Evolutionary conservation across 2,329 filamentous ascomycete species (phyloP).

Genomic region (Paecilomyces niveus): DNA sequence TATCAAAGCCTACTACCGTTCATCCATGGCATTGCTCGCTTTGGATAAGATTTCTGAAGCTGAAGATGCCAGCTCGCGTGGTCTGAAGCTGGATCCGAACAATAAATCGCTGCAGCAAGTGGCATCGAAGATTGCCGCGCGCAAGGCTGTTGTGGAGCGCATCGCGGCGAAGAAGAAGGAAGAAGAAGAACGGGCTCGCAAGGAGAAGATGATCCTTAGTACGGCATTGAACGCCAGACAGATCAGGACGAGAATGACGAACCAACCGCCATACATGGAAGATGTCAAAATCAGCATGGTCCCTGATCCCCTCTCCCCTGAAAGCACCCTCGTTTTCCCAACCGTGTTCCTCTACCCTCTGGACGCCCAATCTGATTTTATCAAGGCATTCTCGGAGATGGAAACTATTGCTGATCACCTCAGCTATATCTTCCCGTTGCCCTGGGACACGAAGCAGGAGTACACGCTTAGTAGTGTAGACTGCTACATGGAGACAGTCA

Average conservation of each 20-base stretch:
- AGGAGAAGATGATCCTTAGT: slow-evolving; percentile 55
- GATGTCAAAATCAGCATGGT: slow-evolving; percentile 66
- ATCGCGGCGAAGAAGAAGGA: slow-evolving; percentile 49
- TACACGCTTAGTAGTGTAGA: slow-evolving; percentile 65
- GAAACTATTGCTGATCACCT: slow-evolving; percentile 72
- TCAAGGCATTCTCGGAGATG: slow-evolving; percentile 77
- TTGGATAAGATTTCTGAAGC: slow-evolving; percentile 76
- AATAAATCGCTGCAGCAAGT: slow-evolving; percentile 63
- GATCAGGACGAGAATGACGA: slow-evolving; percentile 61
- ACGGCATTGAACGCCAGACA: slow-evolving; percentile 62
- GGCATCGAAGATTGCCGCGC: slow-evolving; percentile 55
- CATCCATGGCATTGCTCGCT: slow-evolving; percentile 66
- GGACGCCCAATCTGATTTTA: slow-evolving; percentile 76
- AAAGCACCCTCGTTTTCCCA: slow-evolving; percentile 67
- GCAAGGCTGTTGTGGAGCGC: slow-evolving; percentile 50
- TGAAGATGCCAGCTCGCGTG: slow-evolving; percentile 67
- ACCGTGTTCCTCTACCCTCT: slow-evolving; percentile 78
- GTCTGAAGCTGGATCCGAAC: slow-evolving; percentile 61
- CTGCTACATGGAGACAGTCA: slow-evolving; percentile 78
- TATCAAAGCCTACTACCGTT: slow-evolving; percentile 87
- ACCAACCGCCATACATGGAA: slow-evolving; percentile 75
- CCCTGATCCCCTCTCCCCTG: slow-evolving; percentile 65
- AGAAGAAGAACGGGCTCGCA: slow-evolving; percentile 40
- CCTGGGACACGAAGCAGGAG: slow-evolving; percentile 68
- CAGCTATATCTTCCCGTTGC: slow-evolving; percentile 75